A percentile compares a stretch with the other conserved stretches of the same genome.
These are phyloP conservation scores for Vigna unguiculata DNA, from an alignment of 306 rosid species.

Conservation along the genomic window DNA sequence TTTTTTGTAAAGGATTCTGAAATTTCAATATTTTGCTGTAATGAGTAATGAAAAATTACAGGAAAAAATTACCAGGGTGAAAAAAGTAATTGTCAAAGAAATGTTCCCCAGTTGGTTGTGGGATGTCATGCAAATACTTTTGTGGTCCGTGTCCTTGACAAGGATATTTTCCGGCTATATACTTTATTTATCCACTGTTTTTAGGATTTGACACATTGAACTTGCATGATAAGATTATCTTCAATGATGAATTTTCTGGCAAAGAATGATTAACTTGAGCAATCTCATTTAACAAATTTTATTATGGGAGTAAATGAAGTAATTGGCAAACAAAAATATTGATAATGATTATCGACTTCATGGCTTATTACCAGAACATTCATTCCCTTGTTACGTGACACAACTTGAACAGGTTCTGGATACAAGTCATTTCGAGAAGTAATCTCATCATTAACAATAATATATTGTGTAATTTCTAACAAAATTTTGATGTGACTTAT, in stretches of 20 bases:
- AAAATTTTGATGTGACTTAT: background rate
- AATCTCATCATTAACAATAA: background rate
- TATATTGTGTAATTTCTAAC: background rate
- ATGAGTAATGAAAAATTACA: too few species aligned
- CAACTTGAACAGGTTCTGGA: background rate
- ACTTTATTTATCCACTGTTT: background rate
- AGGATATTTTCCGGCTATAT: background rate
- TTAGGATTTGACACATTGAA: background rate
- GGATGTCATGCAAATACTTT: too few species aligned
- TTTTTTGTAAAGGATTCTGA: too few species aligned
- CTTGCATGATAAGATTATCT: background rate
- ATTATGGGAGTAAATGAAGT: background rate
- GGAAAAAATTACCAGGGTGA: too few species aligned
- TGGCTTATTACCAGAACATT: background rate
- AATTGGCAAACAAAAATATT: background rate
- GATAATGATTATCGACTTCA: background rate
- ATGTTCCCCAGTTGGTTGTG: too few species aligned
- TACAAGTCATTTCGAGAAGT: background rate
- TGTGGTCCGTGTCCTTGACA: background rate
- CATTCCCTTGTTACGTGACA: background rate
- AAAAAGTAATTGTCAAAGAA: too few species aligned
- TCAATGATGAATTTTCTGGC: too few species aligned
- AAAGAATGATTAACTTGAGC: too few species aligned
- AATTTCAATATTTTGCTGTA: too few species aligned
- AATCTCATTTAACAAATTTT: too few species aligned